These are phyloP conservation scores for Knoxdaviesia proteae DNA, from an alignment of 2,329 filamentous ascomycete genomes.

Conservation along the genomic window DNA sequence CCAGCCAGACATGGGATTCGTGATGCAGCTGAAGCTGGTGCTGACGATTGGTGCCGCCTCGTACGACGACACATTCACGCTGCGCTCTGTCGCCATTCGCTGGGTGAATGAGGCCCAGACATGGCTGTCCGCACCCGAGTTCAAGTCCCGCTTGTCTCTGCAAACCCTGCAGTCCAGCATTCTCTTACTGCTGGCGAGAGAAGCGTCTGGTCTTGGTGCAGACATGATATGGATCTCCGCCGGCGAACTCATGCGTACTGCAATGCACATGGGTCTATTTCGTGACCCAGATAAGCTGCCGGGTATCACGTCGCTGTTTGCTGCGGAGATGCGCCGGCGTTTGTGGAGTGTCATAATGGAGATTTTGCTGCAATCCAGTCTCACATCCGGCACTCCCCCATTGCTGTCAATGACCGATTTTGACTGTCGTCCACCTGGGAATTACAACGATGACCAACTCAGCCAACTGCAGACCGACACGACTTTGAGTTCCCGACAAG, in stretches of 20 bases:
- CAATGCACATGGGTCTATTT: slow-evolving; percentile 29
- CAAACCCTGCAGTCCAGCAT: slow-evolving; percentile 27
- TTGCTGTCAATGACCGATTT: slow-evolving; percentile 23
- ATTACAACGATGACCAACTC: slow-evolving; percentile 28
- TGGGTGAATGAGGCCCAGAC: slow-evolving; percentile 38
- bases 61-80: slow-evolving; percentile 27
- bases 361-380: slow-evolving; percentile 20
- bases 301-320: slow-evolving; percentile 12
- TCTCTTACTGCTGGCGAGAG: slow-evolving; percentile 21
- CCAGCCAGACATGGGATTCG: slow-evolving; percentile 18
- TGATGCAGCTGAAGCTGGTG: slow-evolving; percentile 35
- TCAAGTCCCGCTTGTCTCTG: slow-evolving; percentile 28
- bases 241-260: slow-evolving; percentile 21
- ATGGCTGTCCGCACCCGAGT: slow-evolving; percentile 30
- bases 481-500: background rate
- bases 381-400: slow-evolving; percentile 23
- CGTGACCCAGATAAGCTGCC: slow-evolving; percentile 22
- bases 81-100: slow-evolving; percentile 25
- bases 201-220: slow-evolving; percentile 16
- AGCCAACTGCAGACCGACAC: background rate
- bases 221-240: slow-evolving; percentile 26
- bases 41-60: slow-evolving; percentile 32
- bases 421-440: slow-evolving; percentile 25
- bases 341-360: slow-evolving; percentile 33
- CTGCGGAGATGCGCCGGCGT: slow-evolving; percentile 25